phyloP scores from a whole-genome alignment of 768 basidiomycete species.

The Pleurotus djamor region DNA sequence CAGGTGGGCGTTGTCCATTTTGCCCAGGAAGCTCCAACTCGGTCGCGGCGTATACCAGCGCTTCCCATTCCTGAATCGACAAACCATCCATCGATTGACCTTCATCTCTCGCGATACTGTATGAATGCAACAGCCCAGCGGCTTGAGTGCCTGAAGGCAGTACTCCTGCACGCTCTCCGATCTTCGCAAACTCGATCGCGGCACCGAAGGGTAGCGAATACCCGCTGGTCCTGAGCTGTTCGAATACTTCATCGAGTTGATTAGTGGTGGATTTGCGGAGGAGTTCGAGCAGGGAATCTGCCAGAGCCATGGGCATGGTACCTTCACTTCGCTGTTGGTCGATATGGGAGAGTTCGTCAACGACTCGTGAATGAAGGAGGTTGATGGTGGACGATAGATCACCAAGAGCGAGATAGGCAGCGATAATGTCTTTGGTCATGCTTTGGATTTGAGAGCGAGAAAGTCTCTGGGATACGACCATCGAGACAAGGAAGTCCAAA shows the following conservation, averaged over 20 bases:
- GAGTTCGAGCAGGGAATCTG: not conserved
- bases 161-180: conserved; percentile 29
- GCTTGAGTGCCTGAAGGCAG: conserved; percentile 29
- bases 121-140: conserved; percentile 41
- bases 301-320: not conserved
- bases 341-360: not conserved
- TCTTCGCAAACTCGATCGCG: conserved; percentile 29
- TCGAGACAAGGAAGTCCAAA: conserved; percentile 7
- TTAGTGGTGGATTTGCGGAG: not conserved
- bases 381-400: not conserved
- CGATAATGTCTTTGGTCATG: not conserved
- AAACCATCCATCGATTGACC: conserved; percentile 27
- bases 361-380: not conserved
- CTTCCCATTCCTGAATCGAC: conserved; percentile 38
- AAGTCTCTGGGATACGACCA: not conserved
- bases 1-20: not conserved
- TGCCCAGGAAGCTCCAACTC: conserved; percentile 15
- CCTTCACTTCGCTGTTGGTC: not conserved
- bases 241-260: not conserved
- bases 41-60: conserved; percentile 39
- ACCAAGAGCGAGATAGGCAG: not conserved
- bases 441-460: not conserved
- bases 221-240: not conserved
- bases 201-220: conserved; percentile 19
- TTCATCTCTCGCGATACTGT: conserved; percentile 29